These are phyloP conservation scores for Colletotrichum aenigma DNA, from an alignment of 2,329 filamentous ascomycete species.

Conservation along the genomic window DNA sequence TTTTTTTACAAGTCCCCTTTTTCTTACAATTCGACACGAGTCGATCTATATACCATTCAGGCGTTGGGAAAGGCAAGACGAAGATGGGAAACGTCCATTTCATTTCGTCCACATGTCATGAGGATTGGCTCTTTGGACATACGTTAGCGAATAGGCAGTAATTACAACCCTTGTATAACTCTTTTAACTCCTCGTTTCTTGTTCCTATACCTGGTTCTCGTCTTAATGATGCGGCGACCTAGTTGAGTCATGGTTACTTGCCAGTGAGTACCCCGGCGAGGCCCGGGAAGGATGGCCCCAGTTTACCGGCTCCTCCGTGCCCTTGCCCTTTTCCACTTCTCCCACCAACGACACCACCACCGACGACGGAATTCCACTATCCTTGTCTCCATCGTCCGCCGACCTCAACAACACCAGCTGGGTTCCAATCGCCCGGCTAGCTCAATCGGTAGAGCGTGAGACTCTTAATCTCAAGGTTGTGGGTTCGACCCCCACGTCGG, in stretches of 20 bases:
- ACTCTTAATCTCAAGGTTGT: constrained; percentile 69
- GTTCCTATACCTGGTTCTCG: not conserved
- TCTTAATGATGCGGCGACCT: not conserved
- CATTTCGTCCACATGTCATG: not conserved
- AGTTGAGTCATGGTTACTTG: not conserved
- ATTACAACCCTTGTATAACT: constrained; percentile 12
- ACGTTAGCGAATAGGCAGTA: constrained; percentile 5
- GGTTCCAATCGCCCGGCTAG: constrained; percentile 53
- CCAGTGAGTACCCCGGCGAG: not conserved
- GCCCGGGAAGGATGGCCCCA: not conserved
- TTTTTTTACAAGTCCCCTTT: not conserved
- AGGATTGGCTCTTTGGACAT: not conserved
- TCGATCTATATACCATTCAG: constrained; percentile 20
- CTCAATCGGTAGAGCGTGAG: constrained; percentile 77
- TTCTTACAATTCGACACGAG: not conserved
- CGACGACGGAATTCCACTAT: not conserved
- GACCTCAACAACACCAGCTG: not conserved
- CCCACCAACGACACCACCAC: not conserved
- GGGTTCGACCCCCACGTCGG: constrained; percentile 48
- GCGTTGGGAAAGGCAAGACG: constrained; percentile 20
- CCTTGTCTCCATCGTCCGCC: not conserved
- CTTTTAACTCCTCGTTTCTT: not conserved
- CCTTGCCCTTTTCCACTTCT: not conserved
- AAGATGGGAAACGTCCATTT: not conserved
- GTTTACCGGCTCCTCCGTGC: not conserved